Evolutionary conservation across 148 eudicot genomes (phyloP), one percentile per base, ranked within the genome.

Genomic region (Amaranthus cruentus): DNA sequence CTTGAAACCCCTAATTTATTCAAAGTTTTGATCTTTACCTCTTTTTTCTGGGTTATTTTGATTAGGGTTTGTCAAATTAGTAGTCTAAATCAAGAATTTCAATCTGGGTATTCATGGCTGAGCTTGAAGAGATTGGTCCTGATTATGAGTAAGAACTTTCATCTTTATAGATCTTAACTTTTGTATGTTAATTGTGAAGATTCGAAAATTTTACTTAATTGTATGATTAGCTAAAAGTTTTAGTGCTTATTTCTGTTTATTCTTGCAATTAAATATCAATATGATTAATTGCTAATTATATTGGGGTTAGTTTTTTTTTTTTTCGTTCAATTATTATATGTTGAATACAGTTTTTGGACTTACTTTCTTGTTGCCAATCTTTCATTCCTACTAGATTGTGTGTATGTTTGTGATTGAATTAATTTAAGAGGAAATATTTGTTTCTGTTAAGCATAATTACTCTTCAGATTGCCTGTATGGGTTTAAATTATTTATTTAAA

Each of bases 101-200:
- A 44, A 70, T 64, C 68, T 59, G 82, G 75, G 63, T 54, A 14
- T 56, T 66, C 9, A 80, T 80, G 83, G 83, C 73, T 7, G 83
- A 80, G 66, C 73, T 80, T 43, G 83, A 54, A 13, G 83, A 80
- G 62, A 80, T 80, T 76, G 83, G 76, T 50, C 73, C 73, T 76
- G 83, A 80, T 67, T 80, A 80, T 72, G 83, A 76, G 83, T 80
- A 72, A 57, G 75, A 47, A 58, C 48, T 56, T 46, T 73, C 47
- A 44, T 52, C 49, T 47, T 3, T 43, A 14, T n/a, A 57, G 4
- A 21, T 62, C 65, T 51, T 4, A 0, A 5, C 4, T 54, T 4
- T 12, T 6, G n/a, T 51, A 8, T 46, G 47, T 3, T 50, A 2
- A 3, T n/a, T 6, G 6, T 58, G 38, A 28, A 28, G 14, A 8